Evolutionary conservation across 257 asterid species (phyloP).

Genomic region (Solanum pennellii): DNA sequence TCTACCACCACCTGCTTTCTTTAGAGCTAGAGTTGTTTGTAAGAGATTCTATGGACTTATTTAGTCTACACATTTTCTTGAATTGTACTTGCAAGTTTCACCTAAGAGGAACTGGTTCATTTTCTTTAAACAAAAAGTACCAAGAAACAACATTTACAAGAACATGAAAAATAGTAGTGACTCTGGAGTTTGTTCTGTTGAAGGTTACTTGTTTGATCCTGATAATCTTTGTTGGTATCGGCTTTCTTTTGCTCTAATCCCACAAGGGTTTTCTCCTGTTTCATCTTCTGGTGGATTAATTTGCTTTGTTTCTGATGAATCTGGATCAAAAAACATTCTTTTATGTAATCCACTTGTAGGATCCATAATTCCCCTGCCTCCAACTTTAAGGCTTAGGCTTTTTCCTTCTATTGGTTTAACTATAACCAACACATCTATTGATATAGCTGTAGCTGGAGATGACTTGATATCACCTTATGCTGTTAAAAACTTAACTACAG

Average conservation of each 20-base stretch:
- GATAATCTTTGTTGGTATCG: conserved; percentile 47
- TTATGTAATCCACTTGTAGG: conserved; percentile 58
- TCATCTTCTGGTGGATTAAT: conserved; percentile 68
- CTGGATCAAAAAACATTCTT: conserved; percentile 68
- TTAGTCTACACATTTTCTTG: conserved; percentile 53
- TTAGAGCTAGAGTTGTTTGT: conserved; percentile 70
- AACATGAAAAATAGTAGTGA: not conserved
- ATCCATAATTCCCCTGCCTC: conserved; percentile 46
- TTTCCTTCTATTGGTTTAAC: conserved; percentile 68
- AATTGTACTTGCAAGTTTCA: conserved; percentile 50
- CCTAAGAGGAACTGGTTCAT: conserved; percentile 62
- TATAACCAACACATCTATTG: conserved; percentile 53
- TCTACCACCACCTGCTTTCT: conserved; percentile 85
- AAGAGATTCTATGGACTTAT: conserved; percentile 74
- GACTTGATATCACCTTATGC: conserved; percentile 88
- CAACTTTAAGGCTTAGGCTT: conserved; percentile 70
- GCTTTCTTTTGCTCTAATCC: conserved; percentile 44
- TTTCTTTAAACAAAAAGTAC: conserved; percentile 51
- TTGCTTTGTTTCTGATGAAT: conserved; percentile 72
- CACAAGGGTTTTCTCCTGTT: conserved; percentile 62
- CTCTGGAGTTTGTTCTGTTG: not conserved
- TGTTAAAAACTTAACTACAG: conserved; percentile 74
- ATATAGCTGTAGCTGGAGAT: conserved; percentile 76
- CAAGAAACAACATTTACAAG: conserved; percentile 32
- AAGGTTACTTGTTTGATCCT: conserved; percentile 74